Percentiles rank a stretch among this genome's conserved stretches.
These are phyloP conservation scores for Bodo saltans DNA, from an alignment of 78 protist genomes.

Conservation along the genomic window DNA sequence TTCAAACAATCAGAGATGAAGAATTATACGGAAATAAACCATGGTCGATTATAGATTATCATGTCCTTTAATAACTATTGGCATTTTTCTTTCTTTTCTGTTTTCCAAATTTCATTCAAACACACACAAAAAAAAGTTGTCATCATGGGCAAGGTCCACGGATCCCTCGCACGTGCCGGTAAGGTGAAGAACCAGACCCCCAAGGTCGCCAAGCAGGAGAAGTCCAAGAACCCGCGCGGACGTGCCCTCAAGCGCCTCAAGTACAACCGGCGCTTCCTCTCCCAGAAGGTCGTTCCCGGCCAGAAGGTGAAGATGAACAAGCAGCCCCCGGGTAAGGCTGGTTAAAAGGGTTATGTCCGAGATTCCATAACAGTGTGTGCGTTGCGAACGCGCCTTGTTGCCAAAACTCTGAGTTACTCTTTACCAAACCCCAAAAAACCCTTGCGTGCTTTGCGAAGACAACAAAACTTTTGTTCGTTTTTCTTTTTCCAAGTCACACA, in stretches of 20 bases:
- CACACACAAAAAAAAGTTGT: background rate
- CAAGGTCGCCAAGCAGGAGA: conserved; percentile 68
- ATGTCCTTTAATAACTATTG: too few relatives aligned
- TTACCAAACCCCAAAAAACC: too few relatives aligned
- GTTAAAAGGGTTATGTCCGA: background rate
- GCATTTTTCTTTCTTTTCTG: too few relatives aligned
- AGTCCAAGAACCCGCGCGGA: conserved; percentile 61
- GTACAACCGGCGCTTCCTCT: conserved; percentile 82
- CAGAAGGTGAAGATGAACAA: conserved; percentile 41
- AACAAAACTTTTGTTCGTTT: too few relatives aligned
- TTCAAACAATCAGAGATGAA: too few relatives aligned
- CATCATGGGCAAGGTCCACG: conserved; percentile 84
- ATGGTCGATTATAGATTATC: too few relatives aligned
- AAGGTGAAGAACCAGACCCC: conserved; percentile 89
- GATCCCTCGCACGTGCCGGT: conserved; percentile 91
- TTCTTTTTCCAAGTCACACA: too few relatives aligned
- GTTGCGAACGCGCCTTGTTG: too few relatives aligned
- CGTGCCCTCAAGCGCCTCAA: conserved; percentile 81
- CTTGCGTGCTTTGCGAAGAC: too few relatives aligned
- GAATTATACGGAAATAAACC: too few relatives aligned
- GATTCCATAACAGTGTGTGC: background rate
- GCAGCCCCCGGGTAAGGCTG: background rate
- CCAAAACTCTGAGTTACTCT: too few relatives aligned
- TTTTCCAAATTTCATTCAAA: too few relatives aligned
- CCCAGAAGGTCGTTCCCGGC: conserved; percentile 65